Evolutionary conservation across 306 rosid genomes (phyloP), one percentile per base, ranked within the genome.

Genomic region (Gleditsia sinensis): DNA sequence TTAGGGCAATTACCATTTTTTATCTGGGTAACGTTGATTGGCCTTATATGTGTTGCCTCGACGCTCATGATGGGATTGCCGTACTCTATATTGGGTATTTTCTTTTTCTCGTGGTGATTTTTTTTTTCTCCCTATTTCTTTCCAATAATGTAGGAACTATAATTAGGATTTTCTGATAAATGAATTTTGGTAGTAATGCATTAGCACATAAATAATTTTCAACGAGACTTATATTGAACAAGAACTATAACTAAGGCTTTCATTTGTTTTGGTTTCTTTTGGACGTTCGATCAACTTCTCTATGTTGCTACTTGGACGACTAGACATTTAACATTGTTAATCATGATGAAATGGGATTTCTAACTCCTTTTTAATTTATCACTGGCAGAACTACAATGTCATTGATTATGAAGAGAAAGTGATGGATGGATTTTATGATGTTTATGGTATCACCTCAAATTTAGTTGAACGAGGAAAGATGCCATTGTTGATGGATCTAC

Each of bases 401-500:
- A 87, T 95, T 77, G 84, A 85, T 78, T 92, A 92, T 79, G 86
- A 87, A 33, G 99, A 95, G 78, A 90, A 88, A 74, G 90, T 95
- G 86, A 80, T 87, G 88, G 98, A 95, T 78, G 99, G 98, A 66
- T 95, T 95, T 87, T 95, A 95, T 76, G 99, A 92, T 69, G 91
- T 85, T 56, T 90, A 87, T 77, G 90, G 93, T 72, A 83, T 89
- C 39, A 77, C 93, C 61, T 75, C 96, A 19, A 85, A 75, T 67
- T 82, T 80, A 67, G 75, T 80, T 75, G 91, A 84, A 42, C 91
- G 89, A 71, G 99, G 99, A 70, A 95, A 85, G 86, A 88, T 95
- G 93, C 99, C 99, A 6, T 76, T 90, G 86, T 74, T 92, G 87
- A 91, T 67, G 72, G 99, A 95, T 83, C 88, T 95, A 69, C 87